Evolutionary conservation across 2,329 filamentous ascomycete species (phyloP).

Genomic region (Xylaria polymorpha): DNA sequence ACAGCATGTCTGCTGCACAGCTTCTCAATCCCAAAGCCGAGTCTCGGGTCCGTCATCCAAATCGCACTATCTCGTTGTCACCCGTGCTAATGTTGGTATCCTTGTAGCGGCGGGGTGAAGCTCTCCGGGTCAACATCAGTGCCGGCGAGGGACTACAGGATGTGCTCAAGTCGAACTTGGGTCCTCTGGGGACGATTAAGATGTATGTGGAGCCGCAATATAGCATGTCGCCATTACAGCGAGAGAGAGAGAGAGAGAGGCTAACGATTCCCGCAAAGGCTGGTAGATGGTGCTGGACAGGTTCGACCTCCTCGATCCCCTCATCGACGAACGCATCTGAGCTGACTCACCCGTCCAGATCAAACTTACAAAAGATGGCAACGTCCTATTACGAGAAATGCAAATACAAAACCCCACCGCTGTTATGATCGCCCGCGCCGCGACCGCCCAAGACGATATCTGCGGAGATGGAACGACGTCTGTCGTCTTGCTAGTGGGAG

Average conservation of each 20-base stretch:
- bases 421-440: slow-evolving; percentile 83
- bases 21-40: slow-evolving; percentile 99
- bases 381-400: slow-evolving; percentile 81
- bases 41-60: slow-evolving; percentile 73
- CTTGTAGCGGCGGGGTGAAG: slow-evolving; percentile 90
- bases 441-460: slow-evolving; percentile 98
- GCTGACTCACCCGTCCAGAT: slow-evolving; percentile 68
- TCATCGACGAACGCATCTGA: slow-evolving; percentile 26
- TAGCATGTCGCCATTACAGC: neutral
- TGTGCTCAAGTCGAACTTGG: slow-evolving; percentile 96
- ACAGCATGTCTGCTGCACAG: slow-evolving; percentile 92
- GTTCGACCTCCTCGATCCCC: slow-evolving; percentile 56
- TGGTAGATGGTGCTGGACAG: slow-evolving; percentile 76
- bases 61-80: neutral
- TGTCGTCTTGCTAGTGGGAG: slow-evolving; percentile 93
- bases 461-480: slow-evolving; percentile 98
- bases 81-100: slow-evolving; percentile 50
- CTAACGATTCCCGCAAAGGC: slow-evolving; percentile 57
- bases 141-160: slow-evolving; percentile 92
- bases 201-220: slow-evolving; percentile 69
- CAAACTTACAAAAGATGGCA: slow-evolving; percentile 99
- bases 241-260: neutral
- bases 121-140: slow-evolving; percentile 94
- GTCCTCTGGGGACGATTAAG: slow-evolving; percentile 93
- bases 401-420: slow-evolving; percentile 99